Base-by-base conservation (phyloP, 192 early-diverging fungal genomes). In the Entomortierella parvispora region DNA sequence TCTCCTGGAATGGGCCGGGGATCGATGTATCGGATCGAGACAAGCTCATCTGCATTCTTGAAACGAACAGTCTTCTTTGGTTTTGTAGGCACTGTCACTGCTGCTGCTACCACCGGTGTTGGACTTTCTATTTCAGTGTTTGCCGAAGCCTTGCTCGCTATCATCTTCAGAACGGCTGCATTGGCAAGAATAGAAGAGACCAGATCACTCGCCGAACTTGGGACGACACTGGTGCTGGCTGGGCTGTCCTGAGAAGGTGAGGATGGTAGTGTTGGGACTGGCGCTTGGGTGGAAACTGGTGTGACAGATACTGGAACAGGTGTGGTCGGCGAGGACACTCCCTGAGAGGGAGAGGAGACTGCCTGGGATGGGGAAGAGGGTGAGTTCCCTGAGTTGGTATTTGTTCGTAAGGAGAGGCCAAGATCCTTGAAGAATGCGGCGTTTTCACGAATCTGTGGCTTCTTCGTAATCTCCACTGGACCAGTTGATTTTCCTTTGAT, bases 381-480 rank as follows among this genome's bases (percentile, higher is more conserved):
- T 44, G 44, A 34, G 2, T 55, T 22, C 23, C 17, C 43, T 18
- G 26, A 8, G 57, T 22, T 45, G 28, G 20, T 10, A 32, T 17
- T 23, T 28, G 54, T 40, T 20, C 34, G 54, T 20, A 34, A 10
- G 5, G 66, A 18, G 3, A 45, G 42, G 4, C n/a, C 48, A 6
- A 71, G 31, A 10, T 71, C 59, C 22, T 63, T 53, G 22, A 71
- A 71, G n/a, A 71, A 71, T 2, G 45, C 42, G 0, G 69, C 46
- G 43, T 71, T 63, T 1, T 52, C 61, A 1, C 31, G 48, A 31
- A 63, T 54, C 12, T 60, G 62, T 8, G 48, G 29, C 46, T 71
- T 71, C 43, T 71, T 71, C 26, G 45, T 58, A 20, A 45, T 56
- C 26, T 52, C 58, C 15, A 50, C 46, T 2, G 55, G 48, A 2